Conservation (phyloP, 768 basidiomycete species). For the Naganishia randhawae region DNA sequence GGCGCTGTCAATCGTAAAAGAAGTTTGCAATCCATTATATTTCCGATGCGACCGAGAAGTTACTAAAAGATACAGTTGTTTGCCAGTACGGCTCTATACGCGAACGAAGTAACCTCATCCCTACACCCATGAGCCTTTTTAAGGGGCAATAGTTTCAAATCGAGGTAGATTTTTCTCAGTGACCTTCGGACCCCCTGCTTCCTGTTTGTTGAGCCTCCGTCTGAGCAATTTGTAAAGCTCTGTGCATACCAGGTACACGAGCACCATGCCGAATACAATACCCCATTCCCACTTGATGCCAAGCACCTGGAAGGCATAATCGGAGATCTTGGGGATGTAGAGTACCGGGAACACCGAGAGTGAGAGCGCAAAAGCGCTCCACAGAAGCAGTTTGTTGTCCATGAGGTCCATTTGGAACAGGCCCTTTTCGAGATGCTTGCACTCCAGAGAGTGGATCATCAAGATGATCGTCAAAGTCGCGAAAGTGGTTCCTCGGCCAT, state of each 20-base stretch:
- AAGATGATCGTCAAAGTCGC: constrained; percentile 51
- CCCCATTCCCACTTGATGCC: constrained; percentile 53
- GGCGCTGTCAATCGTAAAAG: too few species aligned
- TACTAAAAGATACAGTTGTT: constrained; percentile 2
- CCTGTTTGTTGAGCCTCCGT: constrained; percentile 12
- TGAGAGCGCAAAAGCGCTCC: constrained; percentile 46
- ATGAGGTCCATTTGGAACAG: constrained; percentile 33
- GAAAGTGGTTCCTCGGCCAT: constrained; percentile 52
- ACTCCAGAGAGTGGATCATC: constrained; percentile 48
- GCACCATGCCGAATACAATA: constrained; percentile 41
- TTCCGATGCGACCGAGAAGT: neutral
- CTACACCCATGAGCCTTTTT: neutral
- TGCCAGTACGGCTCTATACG: neutral
- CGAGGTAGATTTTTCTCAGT: constrained; percentile 27
- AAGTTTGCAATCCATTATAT: too few species aligned
- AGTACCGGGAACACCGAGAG: constrained; percentile 49
- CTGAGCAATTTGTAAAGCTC: constrained; percentile 39
- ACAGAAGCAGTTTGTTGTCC: constrained; percentile 51
- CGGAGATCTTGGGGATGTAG: constrained; percentile 51
- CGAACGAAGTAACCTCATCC: neutral
- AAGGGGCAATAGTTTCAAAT: constrained; percentile 26
- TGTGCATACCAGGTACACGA: constrained; percentile 40
- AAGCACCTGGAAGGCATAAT: constrained; percentile 50
- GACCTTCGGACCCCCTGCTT: constrained; percentile 19
- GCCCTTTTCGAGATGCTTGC: constrained; percentile 45